Evolutionary conservation across 106 monocot species (phyloP).

Genomic region (Platanthera guangdongensis): DNA sequence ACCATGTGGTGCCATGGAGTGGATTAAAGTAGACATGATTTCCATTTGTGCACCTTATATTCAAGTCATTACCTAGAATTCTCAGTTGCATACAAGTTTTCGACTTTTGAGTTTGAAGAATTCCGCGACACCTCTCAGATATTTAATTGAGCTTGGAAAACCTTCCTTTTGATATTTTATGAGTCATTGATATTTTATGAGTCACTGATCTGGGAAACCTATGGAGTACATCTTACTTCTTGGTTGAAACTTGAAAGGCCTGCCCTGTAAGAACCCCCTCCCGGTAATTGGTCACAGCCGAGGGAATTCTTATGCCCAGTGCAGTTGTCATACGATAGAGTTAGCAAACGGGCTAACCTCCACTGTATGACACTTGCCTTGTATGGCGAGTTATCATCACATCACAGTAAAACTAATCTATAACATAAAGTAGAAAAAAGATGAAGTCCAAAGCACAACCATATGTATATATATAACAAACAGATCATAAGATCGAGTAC

Average conservation of each 20-base stretch:
- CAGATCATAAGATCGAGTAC: too few species aligned
- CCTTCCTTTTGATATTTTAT: not conserved
- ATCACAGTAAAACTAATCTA: too few species aligned
- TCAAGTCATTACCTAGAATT: not conserved
- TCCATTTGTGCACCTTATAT: not conserved
- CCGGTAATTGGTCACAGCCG: too few species aligned
- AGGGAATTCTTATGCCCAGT: too few species aligned
- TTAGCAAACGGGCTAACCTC: too few species aligned
- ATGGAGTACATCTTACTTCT: not conserved
- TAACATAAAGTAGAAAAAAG: too few species aligned
- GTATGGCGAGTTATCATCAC: too few species aligned
- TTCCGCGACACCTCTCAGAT: not conserved
- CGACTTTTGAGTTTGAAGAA: not conserved
- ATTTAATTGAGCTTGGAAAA: not conserved
- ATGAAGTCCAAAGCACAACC: too few species aligned
- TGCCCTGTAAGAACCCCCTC: not conserved
- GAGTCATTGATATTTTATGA: not conserved
- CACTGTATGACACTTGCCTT: too few species aligned
- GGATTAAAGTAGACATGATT: not conserved
- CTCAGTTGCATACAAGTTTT: not conserved
- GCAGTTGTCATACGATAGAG: too few species aligned
- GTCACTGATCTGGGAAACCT: not conserved
- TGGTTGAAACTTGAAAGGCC: not conserved
- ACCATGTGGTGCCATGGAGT: not conserved
- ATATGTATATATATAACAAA: too few species aligned